phyloP scores from a whole-genome alignment of 2,329 filamentous ascomycete genomes.

The Aspergillus felis region DNA sequence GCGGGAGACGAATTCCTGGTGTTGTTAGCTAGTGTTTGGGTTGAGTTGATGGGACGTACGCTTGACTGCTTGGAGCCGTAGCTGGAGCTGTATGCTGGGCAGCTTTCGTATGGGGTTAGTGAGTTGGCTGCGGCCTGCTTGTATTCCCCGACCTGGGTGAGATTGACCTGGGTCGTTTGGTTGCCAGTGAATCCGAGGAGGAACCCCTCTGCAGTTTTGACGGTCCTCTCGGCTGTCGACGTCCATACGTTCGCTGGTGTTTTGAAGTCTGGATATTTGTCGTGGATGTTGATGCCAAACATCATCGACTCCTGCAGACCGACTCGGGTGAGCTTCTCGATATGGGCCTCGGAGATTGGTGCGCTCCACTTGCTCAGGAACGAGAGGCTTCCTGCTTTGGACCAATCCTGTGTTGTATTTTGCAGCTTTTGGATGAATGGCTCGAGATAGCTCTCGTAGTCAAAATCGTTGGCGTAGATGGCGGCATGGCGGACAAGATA shows the following conservation, averaged over 20 bases:
- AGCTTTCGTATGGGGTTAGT: constrained; percentile 62
- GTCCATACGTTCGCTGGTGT: constrained; percentile 57
- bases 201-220: constrained; percentile 55
- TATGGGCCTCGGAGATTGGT: constrained; percentile 54
- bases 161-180: constrained; percentile 49
- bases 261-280: constrained; percentile 55
- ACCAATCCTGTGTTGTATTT: constrained; percentile 59
- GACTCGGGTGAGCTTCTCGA: constrained; percentile 57
- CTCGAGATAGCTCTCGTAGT: constrained; percentile 56
- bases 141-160: constrained; percentile 55
- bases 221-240: constrained; percentile 60
- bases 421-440: constrained; percentile 56
- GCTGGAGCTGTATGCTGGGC: constrained; percentile 58
- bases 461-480: constrained; percentile 58
- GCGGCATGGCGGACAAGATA: constrained; percentile 59
- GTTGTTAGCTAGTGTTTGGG: background rate
- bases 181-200: constrained; percentile 54
- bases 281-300: constrained; percentile 55
- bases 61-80: constrained; percentile 54
- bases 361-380: constrained; percentile 57
- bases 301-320: constrained; percentile 59
- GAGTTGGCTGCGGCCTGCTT: constrained; percentile 56
- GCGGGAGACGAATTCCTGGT: constrained; percentile 13
- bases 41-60: constrained; percentile 42
- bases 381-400: constrained; percentile 50